These are phyloP conservation scores for Caryopteris hybrid DNA, from an alignment of 305 asterid species.

Conservation along the genomic window DNA sequence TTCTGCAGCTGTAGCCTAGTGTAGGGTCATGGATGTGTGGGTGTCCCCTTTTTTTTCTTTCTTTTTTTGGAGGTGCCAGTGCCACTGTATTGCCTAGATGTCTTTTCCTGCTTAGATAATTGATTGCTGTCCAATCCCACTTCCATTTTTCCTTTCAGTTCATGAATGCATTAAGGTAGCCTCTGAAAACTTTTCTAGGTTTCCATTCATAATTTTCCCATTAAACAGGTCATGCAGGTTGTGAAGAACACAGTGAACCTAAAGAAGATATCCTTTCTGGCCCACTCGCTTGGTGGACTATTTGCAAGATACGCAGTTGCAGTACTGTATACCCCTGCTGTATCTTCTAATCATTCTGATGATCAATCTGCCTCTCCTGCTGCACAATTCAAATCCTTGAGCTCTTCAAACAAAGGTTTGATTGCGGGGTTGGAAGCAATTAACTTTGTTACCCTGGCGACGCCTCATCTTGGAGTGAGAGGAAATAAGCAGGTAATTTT, in stretches of 20 bases:
- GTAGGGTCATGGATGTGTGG: not conserved
- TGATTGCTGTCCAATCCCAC: not conserved
- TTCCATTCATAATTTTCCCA: not conserved
- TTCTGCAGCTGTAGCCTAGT: not conserved
- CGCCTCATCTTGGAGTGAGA: conserved; percentile 79
- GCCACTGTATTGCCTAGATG: not conserved
- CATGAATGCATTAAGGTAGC: not conserved
- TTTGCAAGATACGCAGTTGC: conserved; percentile 68
- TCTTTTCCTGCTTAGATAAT: not conserved
- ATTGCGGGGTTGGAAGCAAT: conserved; percentile 93
- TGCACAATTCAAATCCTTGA: conserved; percentile 1
- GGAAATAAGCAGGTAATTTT: conserved; percentile 83
- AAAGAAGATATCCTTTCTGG: conserved; percentile 83
- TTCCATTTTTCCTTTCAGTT: not conserved
- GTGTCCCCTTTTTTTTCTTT: not conserved
- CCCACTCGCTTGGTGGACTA: conserved; percentile 98
- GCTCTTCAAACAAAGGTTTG: conserved; percentile 42
- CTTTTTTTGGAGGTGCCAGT: not conserved
- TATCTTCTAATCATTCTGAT: conserved; percentile 18
- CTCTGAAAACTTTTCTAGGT: not conserved
- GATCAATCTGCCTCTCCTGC: conserved; percentile 13
- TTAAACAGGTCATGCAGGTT: conserved; percentile 66
- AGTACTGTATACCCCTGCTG: conserved; percentile 34
- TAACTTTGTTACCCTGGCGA: conserved; percentile 73
- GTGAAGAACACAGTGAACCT: conserved; percentile 61